These are phyloP conservation scores for Mycena galopus DNA, from an alignment of 768 basidiomycete species.

Conservation along the genomic window DNA sequence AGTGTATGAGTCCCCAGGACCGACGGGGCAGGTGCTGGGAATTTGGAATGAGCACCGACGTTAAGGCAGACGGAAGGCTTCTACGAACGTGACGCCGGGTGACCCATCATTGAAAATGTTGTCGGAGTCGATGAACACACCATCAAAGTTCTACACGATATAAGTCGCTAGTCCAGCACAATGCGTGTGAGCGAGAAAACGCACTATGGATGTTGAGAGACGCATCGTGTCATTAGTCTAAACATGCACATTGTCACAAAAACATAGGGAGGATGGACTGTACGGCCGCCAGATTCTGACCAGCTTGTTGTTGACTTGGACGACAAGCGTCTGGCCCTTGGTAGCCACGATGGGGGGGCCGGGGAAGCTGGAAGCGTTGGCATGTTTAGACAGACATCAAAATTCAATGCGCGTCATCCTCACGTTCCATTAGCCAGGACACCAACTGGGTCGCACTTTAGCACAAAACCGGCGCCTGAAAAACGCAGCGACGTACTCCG, in stretches of 20 bases:
- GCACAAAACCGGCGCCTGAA: too few relatives aligned
- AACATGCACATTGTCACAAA: neutral
- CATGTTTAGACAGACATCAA: neutral
- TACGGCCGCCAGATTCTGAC: neutral
- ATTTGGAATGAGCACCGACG: neutral
- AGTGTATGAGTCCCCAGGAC: constrained; percentile 26
- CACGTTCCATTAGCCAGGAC: too few relatives aligned
- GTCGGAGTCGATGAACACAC: constrained; percentile 13
- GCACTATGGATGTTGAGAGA: too few relatives aligned
- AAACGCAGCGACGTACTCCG: too few relatives aligned
- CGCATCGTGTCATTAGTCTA: constrained; percentile 26
- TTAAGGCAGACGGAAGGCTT: neutral
- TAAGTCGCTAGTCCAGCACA: constrained; percentile 1
- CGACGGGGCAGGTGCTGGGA: constrained; percentile 19
- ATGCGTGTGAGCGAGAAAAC: constrained; percentile 9
- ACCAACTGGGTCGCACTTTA: too few relatives aligned
- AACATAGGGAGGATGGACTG: neutral
- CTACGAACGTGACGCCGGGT: constrained; percentile 15
- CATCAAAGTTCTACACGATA: constrained; percentile 22
- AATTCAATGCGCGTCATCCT: neutral
- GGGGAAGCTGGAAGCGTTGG: constrained; percentile 17
- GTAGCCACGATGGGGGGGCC: constrained; percentile 24
- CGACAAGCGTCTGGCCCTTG: constrained; percentile 26
- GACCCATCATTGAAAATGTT: constrained; percentile 25
- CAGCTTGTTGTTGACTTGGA: constrained; percentile 28